Conservation (phyloP, 495 filamentous ascomycete species). For the Tuber borchii region DNA sequence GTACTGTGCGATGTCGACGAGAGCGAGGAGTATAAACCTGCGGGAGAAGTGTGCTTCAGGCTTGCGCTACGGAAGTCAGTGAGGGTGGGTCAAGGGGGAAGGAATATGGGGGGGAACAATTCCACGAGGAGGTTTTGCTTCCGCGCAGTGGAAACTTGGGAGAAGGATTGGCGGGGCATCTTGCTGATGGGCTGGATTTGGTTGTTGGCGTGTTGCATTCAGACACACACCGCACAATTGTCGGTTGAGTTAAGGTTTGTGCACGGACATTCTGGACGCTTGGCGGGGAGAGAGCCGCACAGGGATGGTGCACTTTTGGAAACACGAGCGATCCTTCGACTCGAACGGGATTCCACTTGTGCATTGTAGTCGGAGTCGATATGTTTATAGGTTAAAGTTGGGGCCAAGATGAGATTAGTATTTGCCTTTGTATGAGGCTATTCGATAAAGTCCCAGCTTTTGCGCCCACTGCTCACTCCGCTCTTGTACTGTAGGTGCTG, state of each 20-base stretch:
- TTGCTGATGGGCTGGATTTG: no score
- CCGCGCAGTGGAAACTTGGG: conserved; percentile 18
- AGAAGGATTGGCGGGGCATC: conserved; percentile 29
- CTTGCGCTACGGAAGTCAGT: conserved; percentile 56
- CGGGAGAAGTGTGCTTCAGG: conserved; percentile 70
- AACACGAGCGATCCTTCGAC: neutral
- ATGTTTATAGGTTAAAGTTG: neutral
- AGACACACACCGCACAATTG: neutral
- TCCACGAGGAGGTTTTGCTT: conserved; percentile 65
- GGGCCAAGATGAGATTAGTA: neutral
- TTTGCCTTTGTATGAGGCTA: neutral
- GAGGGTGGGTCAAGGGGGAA: neutral
- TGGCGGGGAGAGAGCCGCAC: neutral
- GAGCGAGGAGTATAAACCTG: conserved; percentile 77
- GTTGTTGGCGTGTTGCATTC: neutral
- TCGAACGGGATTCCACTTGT: neutral
- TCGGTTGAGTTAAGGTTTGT: neutral
- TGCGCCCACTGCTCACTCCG: neutral
- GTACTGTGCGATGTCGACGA: conserved; percentile 69
- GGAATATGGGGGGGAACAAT: conserved; percentile 53
- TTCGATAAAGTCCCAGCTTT: neutral
- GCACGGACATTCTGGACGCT: neutral
- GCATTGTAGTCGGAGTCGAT: neutral
- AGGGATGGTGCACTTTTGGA: neutral
- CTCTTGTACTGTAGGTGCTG: neutral